Base-by-base conservation (phyloP, 768 basidiomycete genomes). In the Leucosporidium scottii region DNA sequence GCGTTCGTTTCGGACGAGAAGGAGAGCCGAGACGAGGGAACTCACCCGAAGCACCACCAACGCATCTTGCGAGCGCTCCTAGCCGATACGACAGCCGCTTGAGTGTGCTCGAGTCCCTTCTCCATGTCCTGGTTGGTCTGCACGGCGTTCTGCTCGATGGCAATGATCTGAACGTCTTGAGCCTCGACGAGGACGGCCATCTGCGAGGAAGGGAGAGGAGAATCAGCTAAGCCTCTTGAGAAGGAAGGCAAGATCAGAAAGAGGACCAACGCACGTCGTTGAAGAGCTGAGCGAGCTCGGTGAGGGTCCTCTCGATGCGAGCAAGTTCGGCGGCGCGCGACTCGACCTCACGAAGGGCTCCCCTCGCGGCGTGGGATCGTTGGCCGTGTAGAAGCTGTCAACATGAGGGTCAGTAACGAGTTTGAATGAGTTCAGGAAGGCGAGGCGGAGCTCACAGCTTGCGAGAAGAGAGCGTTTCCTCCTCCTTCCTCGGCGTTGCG, bases 11-110 rank as follows among this genome's bases (percentile, higher is more conserved):
- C 83, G 71, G 86, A 84, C 67, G 39, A 13, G 39, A 44, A 44
- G 39, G 8, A 6, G 39, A 44, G 34, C 34, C 34, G 34, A 34
- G 34, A 87, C 80, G 61, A 92, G 74, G 66, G 89, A 76, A 65
- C 85, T 70, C 23, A 91, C 39, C 39, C 75, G 67, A 79, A 93
- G 80, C 93, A 97, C 78, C 93, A 93, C 93, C 93, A 96, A 75
- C 92, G 87, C 83, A 92, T 94, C 80, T 88, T 91, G 70, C 93
- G 86, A 28, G 92, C 92, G 54, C 87, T 84, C 39, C 88, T 84
- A 30, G 93, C 93, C 48, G 88, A 90, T 27, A 79, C 81, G 58
- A 97, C 88, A 12, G 93, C 93, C 75, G 88, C 87, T 57, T 88
- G 85, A 1, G 90, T 89, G 77, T 94, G 87, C 69, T 82, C 81